Conservation (phyloP, 768 basidiomycete species). For the Psilocybe tampanensis region DNA sequence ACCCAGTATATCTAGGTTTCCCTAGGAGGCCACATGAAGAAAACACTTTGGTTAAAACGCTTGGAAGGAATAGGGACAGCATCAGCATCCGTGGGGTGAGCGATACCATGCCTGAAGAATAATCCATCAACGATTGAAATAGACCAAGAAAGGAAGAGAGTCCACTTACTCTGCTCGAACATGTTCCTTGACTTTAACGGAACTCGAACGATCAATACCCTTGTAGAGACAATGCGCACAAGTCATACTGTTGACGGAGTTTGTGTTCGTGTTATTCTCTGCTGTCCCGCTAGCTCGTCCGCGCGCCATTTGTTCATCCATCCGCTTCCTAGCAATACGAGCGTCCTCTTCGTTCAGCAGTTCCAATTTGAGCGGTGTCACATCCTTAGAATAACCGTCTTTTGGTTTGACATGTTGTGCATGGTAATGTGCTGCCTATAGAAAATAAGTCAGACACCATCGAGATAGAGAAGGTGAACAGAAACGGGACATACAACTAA, state of each 20-base stretch:
- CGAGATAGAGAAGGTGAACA: neutral
- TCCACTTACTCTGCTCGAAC: neutral
- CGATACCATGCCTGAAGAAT: neutral
- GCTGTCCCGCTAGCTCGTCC: too few species aligned
- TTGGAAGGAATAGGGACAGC: neutral
- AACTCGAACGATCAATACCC: neutral
- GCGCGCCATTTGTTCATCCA: too few species aligned
- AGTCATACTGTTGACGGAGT: neutral
- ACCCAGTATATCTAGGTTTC: neutral
- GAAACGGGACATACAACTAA: slow-evolving; percentile 12
- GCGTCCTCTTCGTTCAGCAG: too few species aligned
- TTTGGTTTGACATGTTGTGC: too few species aligned
- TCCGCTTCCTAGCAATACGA: too few species aligned
- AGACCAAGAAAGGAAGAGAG: neutral
- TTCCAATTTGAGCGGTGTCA: too few species aligned
- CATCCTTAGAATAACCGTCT: too few species aligned
- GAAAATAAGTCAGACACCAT: too few species aligned
- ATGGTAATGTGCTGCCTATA: too few species aligned
- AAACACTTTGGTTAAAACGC: neutral
- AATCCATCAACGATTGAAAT: neutral
- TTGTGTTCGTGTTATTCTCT: too few species aligned
- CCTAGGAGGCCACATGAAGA: neutral
- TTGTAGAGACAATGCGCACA: neutral
- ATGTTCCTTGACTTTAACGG: neutral
- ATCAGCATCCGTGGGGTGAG: neutral